Conservation (phyloP, 2,329 filamentous ascomycete species). For the Verticillium albo-atrum region DNA sequence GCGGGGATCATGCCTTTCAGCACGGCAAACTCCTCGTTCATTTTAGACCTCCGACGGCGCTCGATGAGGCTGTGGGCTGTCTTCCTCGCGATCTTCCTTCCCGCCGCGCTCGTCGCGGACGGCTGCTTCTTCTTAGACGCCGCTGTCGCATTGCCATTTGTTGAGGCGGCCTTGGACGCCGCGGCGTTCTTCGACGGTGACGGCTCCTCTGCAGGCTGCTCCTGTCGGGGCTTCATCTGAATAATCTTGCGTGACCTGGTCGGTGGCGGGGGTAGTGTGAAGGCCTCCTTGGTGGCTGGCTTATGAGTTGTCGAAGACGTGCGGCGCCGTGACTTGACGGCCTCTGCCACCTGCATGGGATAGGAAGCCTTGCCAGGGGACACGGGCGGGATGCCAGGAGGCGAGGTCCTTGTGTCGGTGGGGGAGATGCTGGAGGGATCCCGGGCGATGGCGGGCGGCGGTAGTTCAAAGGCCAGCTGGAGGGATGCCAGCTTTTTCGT, state of each 20-base stretch:
- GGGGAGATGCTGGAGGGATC: constrained; percentile 43
- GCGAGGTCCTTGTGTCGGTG: constrained; percentile 26
- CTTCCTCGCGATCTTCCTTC: constrained; percentile 92
- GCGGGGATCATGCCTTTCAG: constrained; percentile 95
- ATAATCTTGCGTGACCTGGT: constrained; percentile 94
- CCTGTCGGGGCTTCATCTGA: constrained; percentile 78
- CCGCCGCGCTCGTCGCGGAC: constrained; percentile 72
- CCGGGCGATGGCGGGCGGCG: constrained; percentile 64
- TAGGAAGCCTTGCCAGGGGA: constrained; percentile 25
- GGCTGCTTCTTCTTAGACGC: constrained; percentile 69
- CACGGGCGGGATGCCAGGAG: constrained; percentile 6
- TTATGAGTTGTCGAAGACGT: constrained; percentile 36
- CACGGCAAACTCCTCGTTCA: constrained; percentile 97
- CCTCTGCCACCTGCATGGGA: constrained; percentile 44
- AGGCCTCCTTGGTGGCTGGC: constrained; percentile 53
- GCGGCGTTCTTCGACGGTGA: neutral
- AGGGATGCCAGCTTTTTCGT: constrained; percentile 54
- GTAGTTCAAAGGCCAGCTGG: constrained; percentile 69
- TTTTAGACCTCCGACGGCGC: constrained; percentile 83
- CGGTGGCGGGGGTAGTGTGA: constrained; percentile 85
- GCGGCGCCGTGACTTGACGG: constrained; percentile 49
- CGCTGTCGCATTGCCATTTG: constrained; percentile 5
- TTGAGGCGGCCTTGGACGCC: constrained; percentile 6
- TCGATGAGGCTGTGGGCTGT: constrained; percentile 96
- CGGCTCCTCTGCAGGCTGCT: constrained; percentile 18